Percentiles rank a stretch among this genome's conserved stretches.
These are phyloP conservation scores for Saccharum officinarum DNA, from an alignment of 176 grass and related monocot species.

Conservation along the genomic window DNA sequence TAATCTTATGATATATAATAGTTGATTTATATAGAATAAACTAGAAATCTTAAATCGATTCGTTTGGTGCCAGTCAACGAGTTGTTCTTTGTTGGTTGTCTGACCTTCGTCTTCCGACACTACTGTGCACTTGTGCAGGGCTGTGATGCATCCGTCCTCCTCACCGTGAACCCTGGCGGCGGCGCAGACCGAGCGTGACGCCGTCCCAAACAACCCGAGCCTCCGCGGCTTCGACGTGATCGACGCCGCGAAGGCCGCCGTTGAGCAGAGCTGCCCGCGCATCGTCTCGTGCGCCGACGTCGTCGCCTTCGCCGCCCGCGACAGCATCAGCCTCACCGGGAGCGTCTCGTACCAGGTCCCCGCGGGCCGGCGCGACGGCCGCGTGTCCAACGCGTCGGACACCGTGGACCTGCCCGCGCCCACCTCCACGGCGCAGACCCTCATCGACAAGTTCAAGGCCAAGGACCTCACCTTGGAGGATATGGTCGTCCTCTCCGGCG, in stretches of 20 bases:
- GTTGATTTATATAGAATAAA: too few species aligned
- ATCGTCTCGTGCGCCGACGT: conserved; percentile 71
- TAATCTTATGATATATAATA: too few species aligned
- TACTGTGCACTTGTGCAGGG: conserved; percentile 19
- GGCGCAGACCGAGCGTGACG: conserved; percentile 31
- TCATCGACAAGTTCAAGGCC: conserved; percentile 5
- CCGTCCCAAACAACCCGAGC: conserved; percentile 36
- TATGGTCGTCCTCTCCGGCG: conserved; percentile 60
- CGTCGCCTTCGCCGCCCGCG: conserved; percentile 67
- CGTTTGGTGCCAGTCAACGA: too few species aligned
- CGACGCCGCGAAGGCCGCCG: conserved; percentile 50
- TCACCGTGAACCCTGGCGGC: conserved; percentile 36
- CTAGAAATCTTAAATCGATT: too few species aligned
- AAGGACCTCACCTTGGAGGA: conserved; percentile 40
- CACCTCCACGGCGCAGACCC: not conserved
- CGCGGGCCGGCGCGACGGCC: conserved; percentile 56
- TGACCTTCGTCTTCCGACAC: not conserved
- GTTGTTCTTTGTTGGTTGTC: not conserved
- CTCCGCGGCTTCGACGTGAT: conserved; percentile 58
- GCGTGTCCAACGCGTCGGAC: not conserved
- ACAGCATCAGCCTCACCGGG: conserved; percentile 63
- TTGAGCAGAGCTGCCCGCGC: conserved; percentile 46
- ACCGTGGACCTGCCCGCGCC: conserved; percentile 21
- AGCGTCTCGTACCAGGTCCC: conserved; percentile 57
- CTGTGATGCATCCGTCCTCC: conserved; percentile 49